phyloP scores from a whole-genome alignment of 2,329 filamentous ascomycete species.

The Fusarium multiceps region DNA sequence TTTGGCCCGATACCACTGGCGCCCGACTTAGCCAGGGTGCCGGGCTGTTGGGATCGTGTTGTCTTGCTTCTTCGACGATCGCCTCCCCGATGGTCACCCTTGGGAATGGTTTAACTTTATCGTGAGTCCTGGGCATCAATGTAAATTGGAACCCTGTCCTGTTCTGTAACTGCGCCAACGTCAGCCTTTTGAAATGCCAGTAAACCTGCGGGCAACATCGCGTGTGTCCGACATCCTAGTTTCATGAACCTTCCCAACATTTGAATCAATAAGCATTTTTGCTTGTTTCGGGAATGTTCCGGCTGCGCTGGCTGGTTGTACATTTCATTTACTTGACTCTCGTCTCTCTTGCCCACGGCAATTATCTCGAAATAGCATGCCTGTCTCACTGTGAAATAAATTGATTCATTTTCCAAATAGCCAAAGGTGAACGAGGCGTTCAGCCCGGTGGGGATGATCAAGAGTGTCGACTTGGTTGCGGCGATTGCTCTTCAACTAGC shows the following conservation, averaged over 20 bases:
- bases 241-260: not conserved
- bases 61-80: conserved; percentile 29
- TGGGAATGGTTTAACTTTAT: conserved; percentile 21
- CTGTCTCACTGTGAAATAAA: conserved; percentile 23
- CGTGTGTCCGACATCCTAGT: not conserved
- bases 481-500: conserved; percentile 7
- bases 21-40: conserved; percentile 40
- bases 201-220: not conserved
- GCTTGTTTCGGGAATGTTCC: not conserved
- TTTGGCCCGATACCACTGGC: conserved; percentile 44
- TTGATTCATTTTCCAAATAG: conserved; percentile 12
- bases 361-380: not conserved
- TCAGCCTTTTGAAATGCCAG: conserved; percentile 21
- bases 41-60: conserved; percentile 32
- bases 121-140: not conserved
- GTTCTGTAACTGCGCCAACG: conserved; percentile 15
- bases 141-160: not conserved
- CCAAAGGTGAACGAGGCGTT: conserved; percentile 23
- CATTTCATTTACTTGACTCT: not conserved
- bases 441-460: conserved; percentile 30
- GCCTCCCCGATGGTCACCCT: conserved; percentile 30
- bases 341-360: not conserved
- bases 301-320: conserved; percentile 5
- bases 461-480: conserved; percentile 1
- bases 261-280: conserved; percentile 1